Conservation (phyloP, 352 stramenopile genomes). For the Plasmopara viticola region DNA sequence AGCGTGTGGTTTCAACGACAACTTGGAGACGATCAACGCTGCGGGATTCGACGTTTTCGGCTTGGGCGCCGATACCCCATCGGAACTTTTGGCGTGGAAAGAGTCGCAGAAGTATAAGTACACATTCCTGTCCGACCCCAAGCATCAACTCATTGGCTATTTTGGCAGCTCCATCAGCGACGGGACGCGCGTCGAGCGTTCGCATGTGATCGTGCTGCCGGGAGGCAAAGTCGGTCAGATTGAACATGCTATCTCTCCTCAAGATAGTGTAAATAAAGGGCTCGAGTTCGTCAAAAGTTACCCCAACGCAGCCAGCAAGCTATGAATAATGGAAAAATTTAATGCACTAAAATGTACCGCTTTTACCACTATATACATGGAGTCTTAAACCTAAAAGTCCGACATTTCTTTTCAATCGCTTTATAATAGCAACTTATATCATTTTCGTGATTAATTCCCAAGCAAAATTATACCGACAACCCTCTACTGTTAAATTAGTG, state of each 20-base stretch:
- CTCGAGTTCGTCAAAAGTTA: slow-evolving; percentile 55
- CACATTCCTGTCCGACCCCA: slow-evolving; percentile 72
- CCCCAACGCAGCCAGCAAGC: slow-evolving; percentile 25
- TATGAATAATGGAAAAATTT: slow-evolving; percentile 10
- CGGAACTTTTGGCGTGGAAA: slow-evolving; percentile 72
- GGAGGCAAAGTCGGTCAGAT: slow-evolving; percentile 71
- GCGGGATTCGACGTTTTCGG: slow-evolving; percentile 79
- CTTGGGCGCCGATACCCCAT: slow-evolving; percentile 62
- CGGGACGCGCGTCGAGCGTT: slow-evolving; percentile 62
- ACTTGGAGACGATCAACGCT: slow-evolving; percentile 65
- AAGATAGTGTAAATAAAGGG: slow-evolving; percentile 76
- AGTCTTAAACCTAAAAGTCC: too few relatives aligned
- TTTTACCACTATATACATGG: too few relatives aligned
- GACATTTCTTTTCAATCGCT: too few relatives aligned
- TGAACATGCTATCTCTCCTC: slow-evolving; percentile 59
- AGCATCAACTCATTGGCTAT: slow-evolving; percentile 67
- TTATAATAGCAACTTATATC: too few relatives aligned
- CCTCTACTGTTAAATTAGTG: too few relatives aligned
- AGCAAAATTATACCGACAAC: too few relatives aligned
- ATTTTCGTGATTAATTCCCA: too few relatives aligned
- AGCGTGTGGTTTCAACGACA: slow-evolving; percentile 80
- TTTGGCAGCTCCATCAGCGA: slow-evolving; percentile 72
- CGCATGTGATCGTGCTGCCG: slow-evolving; percentile 78
- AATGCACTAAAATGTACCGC: too few relatives aligned
- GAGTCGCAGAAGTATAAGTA: slow-evolving; percentile 74